Evolutionary conservation across 371 early-diverging fungal genomes (phyloP).

Genomic region (Entomophthora muscae): DNA sequence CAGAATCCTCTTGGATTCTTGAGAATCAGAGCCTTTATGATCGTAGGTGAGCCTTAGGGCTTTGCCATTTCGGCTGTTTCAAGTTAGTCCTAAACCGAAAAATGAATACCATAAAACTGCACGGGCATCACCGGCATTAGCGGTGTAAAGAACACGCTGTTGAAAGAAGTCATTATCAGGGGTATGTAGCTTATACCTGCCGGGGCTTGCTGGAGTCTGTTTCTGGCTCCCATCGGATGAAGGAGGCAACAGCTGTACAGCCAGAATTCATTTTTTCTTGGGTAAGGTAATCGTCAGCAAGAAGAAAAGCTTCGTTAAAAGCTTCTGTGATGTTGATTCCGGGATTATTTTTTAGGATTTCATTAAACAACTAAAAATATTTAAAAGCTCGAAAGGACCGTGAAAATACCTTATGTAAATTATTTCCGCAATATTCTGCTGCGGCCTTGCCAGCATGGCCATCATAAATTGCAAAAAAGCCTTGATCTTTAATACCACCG

Average conservation of each 20-base stretch:
- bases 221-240: conserved; percentile 34
- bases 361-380: conserved; percentile 31
- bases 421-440: conserved; percentile 87
- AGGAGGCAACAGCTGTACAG: conserved; percentile 82
- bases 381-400: background rate
- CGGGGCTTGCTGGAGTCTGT: conserved; percentile 2
- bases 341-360: conserved; percentile 26
- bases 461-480: conserved; percentile 91
- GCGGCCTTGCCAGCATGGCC: conserved; percentile 95
- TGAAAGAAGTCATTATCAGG: background rate
- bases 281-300: conserved; percentile 61
- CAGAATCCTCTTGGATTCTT: conserved; percentile 72
- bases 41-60: conserved; percentile 89
- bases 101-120: conserved; percentile 60
- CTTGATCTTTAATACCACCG: conserved; percentile 55
- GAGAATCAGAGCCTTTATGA: conserved; percentile 87
- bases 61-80: conserved; percentile 48
- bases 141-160: conserved; percentile 74
- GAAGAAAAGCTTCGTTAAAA: conserved; percentile 64
- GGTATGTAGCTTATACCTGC: background rate
- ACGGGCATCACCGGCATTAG: conserved; percentile 93
- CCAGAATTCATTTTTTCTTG: conserved; percentile 62
- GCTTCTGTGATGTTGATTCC: conserved; percentile 49
- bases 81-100: background rate
- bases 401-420: conserved; percentile 74